Percentiles rank a stretch among this genome's conserved stretches.
Evolutionary conservation across 495 filamentous ascomycete species (phyloP).

Genomic region (Penicillium pancosmium): DNA sequence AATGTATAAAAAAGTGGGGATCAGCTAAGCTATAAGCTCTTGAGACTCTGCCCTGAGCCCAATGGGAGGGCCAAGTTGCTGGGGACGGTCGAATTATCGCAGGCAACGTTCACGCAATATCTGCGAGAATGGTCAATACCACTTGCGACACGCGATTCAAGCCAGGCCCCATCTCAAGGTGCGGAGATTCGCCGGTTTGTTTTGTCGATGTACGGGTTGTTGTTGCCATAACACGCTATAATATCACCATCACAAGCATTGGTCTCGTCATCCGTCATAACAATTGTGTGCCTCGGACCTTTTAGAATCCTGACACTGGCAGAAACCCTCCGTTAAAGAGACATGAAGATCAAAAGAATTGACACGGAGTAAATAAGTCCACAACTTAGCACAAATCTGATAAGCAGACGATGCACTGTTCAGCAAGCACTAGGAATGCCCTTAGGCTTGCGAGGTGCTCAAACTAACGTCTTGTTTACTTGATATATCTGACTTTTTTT

Average conservation of each 20-base stretch:
- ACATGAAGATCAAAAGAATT: too few species aligned
- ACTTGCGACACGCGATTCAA: background rate
- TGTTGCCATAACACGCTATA: constrained; percentile 14
- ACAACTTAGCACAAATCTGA: background rate
- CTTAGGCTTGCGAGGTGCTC: too few species aligned
- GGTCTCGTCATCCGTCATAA: constrained; percentile 27
- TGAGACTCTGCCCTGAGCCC: background rate
- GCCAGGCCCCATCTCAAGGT: background rate
- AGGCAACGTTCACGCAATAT: constrained; percentile 20
- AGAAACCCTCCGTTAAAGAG: background rate
- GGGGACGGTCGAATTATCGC: constrained; percentile 9
- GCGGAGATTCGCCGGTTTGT: constrained; percentile 5
- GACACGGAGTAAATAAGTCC: too few species aligned
- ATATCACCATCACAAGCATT: constrained; percentile 10
- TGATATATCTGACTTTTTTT: too few species aligned
- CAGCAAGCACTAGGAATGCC: background rate
- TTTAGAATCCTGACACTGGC: background rate
- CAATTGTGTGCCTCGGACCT: constrained; percentile 26
- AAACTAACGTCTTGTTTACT: too few species aligned
- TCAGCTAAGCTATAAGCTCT: background rate
- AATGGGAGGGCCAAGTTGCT: background rate
- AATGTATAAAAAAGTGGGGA: background rate
- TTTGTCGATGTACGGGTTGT: background rate
- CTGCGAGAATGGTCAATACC: constrained; percentile 18
- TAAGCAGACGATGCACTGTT: background rate